These are phyloP conservation scores for Ilex aquifolium DNA, from an alignment of 257 asterid genomes.

Conservation along the genomic window DNA sequence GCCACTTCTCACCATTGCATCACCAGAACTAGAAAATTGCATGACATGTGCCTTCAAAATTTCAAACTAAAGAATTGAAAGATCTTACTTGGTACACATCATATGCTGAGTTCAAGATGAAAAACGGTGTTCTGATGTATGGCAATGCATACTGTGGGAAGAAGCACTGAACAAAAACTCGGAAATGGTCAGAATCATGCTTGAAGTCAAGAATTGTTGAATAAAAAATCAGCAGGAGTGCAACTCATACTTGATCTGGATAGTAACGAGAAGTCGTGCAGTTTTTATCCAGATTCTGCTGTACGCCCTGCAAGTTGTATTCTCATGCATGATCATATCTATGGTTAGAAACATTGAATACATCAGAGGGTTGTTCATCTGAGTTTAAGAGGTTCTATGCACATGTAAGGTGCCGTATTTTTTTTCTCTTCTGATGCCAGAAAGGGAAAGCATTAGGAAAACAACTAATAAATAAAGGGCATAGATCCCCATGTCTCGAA, in stretches of 20 bases:
- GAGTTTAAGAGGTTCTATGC: not conserved
- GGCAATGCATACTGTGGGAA: slow-evolving; percentile 83
- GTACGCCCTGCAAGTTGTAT: slow-evolving; percentile 47
- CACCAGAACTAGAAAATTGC: slow-evolving; percentile 4
- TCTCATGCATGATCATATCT: too few relatives aligned
- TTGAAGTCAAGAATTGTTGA: slow-evolving; percentile 5
- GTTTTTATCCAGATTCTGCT: slow-evolving; percentile 47
- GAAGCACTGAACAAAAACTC: slow-evolving; percentile 58
- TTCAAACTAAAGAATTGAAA: not conserved
- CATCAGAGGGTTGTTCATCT: not conserved
- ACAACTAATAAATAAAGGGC: too few relatives aligned
- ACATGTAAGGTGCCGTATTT: not conserved
- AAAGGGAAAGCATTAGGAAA: too few relatives aligned
- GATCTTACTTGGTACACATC: slow-evolving; percentile 85
- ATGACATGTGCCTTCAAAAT: too few relatives aligned
- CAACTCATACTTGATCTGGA: slow-evolving; percentile 51
- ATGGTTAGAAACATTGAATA: not conserved
- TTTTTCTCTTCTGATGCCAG: too few relatives aligned
- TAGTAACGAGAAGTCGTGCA: slow-evolving; percentile 50
- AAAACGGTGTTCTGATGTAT: slow-evolving; percentile 66
- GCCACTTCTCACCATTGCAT: slow-evolving; percentile 3
- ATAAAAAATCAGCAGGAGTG: not conserved
- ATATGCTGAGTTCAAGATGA: slow-evolving; percentile 86
- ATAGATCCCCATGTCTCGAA: too few relatives aligned
- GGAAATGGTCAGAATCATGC: slow-evolving; percentile 5